Percentiles rank a stretch among this genome's conserved stretches.
These are phyloP conservation scores for Pyrus hybrid DNA, from an alignment of 331 rosid species.

Conservation along the genomic window DNA sequence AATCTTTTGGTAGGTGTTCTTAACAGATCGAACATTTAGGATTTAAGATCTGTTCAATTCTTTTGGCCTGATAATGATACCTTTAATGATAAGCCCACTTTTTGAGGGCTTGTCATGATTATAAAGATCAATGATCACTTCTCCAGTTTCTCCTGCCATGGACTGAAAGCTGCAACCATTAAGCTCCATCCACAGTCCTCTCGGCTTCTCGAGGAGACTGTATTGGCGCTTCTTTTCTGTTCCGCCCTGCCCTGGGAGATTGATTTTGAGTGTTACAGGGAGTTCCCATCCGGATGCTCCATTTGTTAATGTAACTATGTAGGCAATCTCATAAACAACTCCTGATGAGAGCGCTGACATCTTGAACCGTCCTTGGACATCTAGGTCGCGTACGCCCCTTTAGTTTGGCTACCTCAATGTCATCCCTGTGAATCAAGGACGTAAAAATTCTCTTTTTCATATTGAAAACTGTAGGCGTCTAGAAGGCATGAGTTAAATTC, in stretches of 20 bases:
- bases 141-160: neutral
- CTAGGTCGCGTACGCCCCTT: neutral
- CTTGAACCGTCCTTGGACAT: constrained; percentile 1
- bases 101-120: neutral
- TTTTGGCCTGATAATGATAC: neutral
- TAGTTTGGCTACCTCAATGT: neutral
- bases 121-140: neutral
- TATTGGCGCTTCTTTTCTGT: neutral
- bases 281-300: neutral
- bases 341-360: neutral
- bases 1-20: neutral
- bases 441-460: too few species aligned
- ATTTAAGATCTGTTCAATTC: neutral
- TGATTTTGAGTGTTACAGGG: neutral
- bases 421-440: neutral
- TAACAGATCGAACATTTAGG: neutral
- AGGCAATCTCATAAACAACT: constrained; percentile 3
- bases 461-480: too few species aligned
- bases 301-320: neutral
- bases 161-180: neutral
- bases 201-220: neutral
- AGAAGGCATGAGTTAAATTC: too few species aligned
- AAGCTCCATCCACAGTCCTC: constrained; percentile 5
- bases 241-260: neutral
- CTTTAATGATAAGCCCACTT: constrained; percentile 1